phyloP scores from a whole-genome alignment of 768 basidiomycete genomes.

The Leccinum obscurum region DNA sequence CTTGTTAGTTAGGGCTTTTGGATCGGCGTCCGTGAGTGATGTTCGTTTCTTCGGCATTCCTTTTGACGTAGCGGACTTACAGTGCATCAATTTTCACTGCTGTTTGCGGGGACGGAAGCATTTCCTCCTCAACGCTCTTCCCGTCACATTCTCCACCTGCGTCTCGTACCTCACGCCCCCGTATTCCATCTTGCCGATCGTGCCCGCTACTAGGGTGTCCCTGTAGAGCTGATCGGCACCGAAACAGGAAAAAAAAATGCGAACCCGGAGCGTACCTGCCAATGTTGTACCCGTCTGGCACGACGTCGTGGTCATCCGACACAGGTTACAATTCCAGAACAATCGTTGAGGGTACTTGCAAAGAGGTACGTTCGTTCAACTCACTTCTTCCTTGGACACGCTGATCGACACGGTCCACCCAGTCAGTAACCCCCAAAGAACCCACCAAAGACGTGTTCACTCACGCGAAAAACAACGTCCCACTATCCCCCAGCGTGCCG shows the following conservation, averaged over 20 bases:
- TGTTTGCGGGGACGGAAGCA: no score
- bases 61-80: no score
- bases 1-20: no score
- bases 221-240: slow-evolving; percentile 21
- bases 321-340: slow-evolving; percentile 22
- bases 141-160: slow-evolving; percentile 45
- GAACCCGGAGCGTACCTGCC: slow-evolving; percentile 37
- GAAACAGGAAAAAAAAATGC: not conserved
- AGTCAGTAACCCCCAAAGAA: not conserved
- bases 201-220: slow-evolving; percentile 39
- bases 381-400: slow-evolving; percentile 49
- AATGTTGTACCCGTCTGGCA: slow-evolving; percentile 49
- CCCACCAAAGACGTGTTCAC: slow-evolving; percentile 17
- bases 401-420: slow-evolving; percentile 25
- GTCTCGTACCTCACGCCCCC: slow-evolving; percentile 51
- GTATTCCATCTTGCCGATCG: slow-evolving; percentile 41
- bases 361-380: not conserved
- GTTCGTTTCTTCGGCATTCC: no score
- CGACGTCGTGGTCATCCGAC: slow-evolving; percentile 41
- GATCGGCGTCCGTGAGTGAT: no score
- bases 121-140: slow-evolving; percentile 15
- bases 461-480: slow-evolving; percentile 60
- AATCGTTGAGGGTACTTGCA: not conserved
- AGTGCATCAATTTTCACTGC: no score
- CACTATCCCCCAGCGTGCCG: slow-evolving; percentile 48